These are phyloP conservation scores for Umbellularia californica DNA, from an alignment of 164 flowering plant species.

Conservation along the genomic window DNA sequence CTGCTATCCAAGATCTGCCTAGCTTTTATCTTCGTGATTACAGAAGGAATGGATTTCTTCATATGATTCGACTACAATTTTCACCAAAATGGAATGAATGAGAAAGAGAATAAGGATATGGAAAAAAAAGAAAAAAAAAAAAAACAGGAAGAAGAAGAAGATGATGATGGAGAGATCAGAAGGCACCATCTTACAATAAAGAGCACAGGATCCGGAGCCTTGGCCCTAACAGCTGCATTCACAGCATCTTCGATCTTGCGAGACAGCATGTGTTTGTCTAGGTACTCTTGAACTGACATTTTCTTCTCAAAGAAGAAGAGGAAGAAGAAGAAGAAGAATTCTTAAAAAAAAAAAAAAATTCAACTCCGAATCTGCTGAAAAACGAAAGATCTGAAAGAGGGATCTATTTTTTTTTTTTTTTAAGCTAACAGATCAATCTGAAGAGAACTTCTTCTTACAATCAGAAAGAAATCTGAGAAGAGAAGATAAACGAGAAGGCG, in stretches of 20 bases:
- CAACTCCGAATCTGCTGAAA: too few species aligned
- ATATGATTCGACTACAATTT: slow-evolving; percentile 70
- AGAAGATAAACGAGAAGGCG: too few species aligned
- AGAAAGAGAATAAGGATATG: too few species aligned
- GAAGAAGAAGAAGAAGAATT: too few species aligned
- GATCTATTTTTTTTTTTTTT: too few species aligned
- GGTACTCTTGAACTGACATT: slow-evolving; percentile 96
- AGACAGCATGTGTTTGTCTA: slow-evolving; percentile 90
- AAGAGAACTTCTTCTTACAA: too few species aligned
- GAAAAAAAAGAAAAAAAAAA: neutral
- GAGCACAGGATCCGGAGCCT: slow-evolving; percentile 89
- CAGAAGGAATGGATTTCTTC: slow-evolving; percentile 81
- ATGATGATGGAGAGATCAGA: too few species aligned
- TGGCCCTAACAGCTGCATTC: slow-evolving; percentile 97
- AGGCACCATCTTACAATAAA: slow-evolving; percentile 55
- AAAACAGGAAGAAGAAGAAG: neutral
- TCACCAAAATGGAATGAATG: neutral
- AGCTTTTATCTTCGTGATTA: slow-evolving; percentile 83
- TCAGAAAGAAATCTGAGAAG: too few species aligned
- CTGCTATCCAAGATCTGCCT: slow-evolving; percentile 93
- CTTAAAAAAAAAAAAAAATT: too few species aligned
- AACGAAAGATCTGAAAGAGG: too few species aligned
- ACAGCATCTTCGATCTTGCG: slow-evolving; percentile 98
- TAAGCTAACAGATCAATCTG: too few species aligned
- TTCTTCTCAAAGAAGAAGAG: slow-evolving; percentile 4